Evolutionary conservation across 2,329 filamentous ascomycete genomes (phyloP).

Genomic region (Tothia fuscella): DNA sequence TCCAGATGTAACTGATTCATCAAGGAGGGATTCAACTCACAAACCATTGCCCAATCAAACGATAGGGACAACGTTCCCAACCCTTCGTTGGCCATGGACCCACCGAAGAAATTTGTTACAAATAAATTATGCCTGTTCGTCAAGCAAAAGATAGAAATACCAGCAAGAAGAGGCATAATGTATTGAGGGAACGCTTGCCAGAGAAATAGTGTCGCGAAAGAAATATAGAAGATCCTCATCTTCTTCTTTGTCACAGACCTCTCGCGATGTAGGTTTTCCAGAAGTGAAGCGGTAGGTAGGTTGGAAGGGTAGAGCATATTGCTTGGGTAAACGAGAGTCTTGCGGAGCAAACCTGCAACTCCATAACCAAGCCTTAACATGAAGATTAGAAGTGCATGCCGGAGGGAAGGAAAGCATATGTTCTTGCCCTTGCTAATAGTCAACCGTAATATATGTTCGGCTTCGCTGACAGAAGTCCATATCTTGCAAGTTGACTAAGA

Average conservation of each 20-base stretch:
- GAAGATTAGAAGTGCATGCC: too few species aligned
- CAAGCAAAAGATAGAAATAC: slow-evolving; percentile 12
- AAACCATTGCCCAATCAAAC: slow-evolving; percentile 27
- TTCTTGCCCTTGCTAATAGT: too few species aligned
- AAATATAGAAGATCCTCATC: slow-evolving; percentile 20
- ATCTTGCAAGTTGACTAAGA: too few species aligned
- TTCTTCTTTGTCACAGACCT: slow-evolving; percentile 9
- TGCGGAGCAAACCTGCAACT: slow-evolving; percentile 12
- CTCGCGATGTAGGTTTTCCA: slow-evolving; percentile 12
- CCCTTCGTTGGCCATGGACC: slow-evolving; percentile 11
- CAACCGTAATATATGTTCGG: too few species aligned
- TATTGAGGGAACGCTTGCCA: slow-evolving; percentile 14
- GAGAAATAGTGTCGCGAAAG: slow-evolving; percentile 14
- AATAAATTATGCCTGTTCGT: slow-evolving; percentile 10
- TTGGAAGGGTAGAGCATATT: slow-evolving; percentile 13
- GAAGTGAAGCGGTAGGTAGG: slow-evolving; percentile 10
- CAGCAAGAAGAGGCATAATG: slow-evolving; percentile 10
- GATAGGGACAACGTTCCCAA: slow-evolving; percentile 25
- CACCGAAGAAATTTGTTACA: slow-evolving; percentile 12
- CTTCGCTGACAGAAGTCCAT: too few species aligned
- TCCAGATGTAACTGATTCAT: background rate
- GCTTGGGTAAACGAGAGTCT: slow-evolving; percentile 12
- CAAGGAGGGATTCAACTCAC: slow-evolving; percentile 1
- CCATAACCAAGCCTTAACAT: slow-evolving; percentile 16
- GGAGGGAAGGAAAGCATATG: too few species aligned